Conservation (phyloP, 179 eudicot genomes). For the Patellifolia procumbens region DNA sequence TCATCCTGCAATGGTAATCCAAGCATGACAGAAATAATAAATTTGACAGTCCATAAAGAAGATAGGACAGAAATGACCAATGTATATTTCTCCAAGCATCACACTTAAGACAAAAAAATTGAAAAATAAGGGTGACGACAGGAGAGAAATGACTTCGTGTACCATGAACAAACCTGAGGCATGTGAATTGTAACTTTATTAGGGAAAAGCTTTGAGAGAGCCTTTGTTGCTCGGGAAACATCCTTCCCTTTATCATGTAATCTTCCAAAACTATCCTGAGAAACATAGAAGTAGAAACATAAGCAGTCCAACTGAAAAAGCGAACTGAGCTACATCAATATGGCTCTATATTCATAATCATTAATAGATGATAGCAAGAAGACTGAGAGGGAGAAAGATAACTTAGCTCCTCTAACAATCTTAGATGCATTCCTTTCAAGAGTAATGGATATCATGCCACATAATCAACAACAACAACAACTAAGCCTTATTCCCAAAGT, state of each 20-base stretch:
- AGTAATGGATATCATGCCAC: too few relatives aligned
- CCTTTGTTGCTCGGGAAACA: constrained; percentile 69
- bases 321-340: background rate
- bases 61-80: background rate
- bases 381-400: background rate
- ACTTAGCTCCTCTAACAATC: background rate
- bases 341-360: background rate
- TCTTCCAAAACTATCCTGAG: constrained; percentile 97
- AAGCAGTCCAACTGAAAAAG: constrained; percentile 13
- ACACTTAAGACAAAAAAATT: too few relatives aligned
- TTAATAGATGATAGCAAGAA: background rate
- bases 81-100: too few relatives aligned
- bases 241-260: constrained; percentile 89
- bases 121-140: background rate
- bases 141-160: background rate
- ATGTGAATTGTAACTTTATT: constrained; percentile 84
- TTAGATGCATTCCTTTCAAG: too few relatives aligned
- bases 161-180: constrained; percentile 74
- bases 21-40: constrained; percentile 11
- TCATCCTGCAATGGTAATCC: constrained; percentile 64
- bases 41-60: background rate
- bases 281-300: constrained; percentile 15
- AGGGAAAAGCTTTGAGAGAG: constrained; percentile 78
- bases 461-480: too few relatives aligned
- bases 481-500: too few relatives aligned